Evolutionary conservation across 371 early-diverging fungal genomes (phyloP).

Genomic region (Dinochytrium kinnereticum): DNA sequence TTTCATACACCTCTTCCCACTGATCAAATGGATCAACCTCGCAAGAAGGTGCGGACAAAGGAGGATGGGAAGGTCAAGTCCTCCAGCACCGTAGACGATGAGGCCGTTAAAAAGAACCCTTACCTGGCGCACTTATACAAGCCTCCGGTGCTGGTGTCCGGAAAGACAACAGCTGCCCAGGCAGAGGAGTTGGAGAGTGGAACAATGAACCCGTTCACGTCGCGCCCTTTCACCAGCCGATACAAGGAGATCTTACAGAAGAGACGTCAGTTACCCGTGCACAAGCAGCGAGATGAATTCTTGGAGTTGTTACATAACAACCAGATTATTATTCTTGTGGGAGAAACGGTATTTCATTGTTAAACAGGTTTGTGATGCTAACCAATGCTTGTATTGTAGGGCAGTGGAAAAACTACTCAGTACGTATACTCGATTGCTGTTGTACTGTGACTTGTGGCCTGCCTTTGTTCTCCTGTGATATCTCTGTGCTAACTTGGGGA

Average conservation of each 20-base stretch:
- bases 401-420: constrained; percentile 90
- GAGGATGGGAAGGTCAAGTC: background rate
- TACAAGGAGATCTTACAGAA: constrained; percentile 84
- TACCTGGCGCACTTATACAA: constrained; percentile 42
- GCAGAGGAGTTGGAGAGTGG: constrained; percentile 73
- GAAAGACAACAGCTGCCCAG: constrained; percentile 50
- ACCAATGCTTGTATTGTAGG: background rate
- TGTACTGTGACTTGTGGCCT: too few species aligned
- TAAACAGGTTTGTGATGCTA: constrained; percentile 19
- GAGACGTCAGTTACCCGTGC: constrained; percentile 86
- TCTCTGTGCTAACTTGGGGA: background rate
- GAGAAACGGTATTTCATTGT: constrained; percentile 38
- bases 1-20: too few species aligned
- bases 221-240: constrained; percentile 73
- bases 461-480: background rate
- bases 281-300: constrained; percentile 86
- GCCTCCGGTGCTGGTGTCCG: constrained; percentile 39
- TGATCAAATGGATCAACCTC: constrained; percentile 5
- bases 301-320: constrained; percentile 80
- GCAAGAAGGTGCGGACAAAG: constrained; percentile 10
- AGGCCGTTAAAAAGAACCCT: constrained; percentile 35
- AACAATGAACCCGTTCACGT: constrained; percentile 78
- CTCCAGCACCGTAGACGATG: background rate
- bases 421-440: constrained; percentile 51
- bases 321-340: constrained; percentile 89